phyloP scores from a whole-genome alignment of 192 early-diverging fungal genomes.

The Linnemannia schmuckeri region DNA sequence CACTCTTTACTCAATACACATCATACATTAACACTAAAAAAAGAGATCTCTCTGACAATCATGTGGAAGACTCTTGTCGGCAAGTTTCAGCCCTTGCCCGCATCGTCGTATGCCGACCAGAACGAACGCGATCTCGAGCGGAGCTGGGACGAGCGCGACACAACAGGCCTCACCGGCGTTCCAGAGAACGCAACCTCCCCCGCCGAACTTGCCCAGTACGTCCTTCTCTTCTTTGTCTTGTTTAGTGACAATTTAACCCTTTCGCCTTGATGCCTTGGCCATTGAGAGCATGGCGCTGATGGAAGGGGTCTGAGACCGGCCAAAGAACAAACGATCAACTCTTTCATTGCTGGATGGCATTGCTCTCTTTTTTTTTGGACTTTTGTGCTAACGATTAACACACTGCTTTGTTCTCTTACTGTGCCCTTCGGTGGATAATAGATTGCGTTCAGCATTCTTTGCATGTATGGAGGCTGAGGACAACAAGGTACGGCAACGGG shows the following conservation, averaged over 20 bases:
- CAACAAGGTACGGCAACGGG: constrained; percentile 25
- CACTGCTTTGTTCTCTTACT: not conserved
- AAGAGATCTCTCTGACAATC: not conserved
- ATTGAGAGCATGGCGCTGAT: constrained; percentile 5
- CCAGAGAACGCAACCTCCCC: constrained; percentile 49
- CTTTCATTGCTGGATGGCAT: not conserved
- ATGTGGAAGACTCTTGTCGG: constrained; percentile 57
- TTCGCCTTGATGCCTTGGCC: not conserved
- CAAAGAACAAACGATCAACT: not conserved
- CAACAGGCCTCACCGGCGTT: constrained; percentile 34
- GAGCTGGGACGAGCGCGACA: constrained; percentile 53
- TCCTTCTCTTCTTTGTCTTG: not conserved
- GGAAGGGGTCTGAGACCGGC: constrained; percentile 5
- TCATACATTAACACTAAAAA: constrained; percentile 1
- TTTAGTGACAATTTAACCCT: not conserved
- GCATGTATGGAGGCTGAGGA: constrained; percentile 51
- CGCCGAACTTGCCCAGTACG: constrained; percentile 44
- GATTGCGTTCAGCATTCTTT: constrained; percentile 49
- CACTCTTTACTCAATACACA: not conserved
- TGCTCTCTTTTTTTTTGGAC: constrained; percentile 14
- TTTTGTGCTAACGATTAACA: constrained; percentile 4
- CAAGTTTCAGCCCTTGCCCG: constrained; percentile 56
- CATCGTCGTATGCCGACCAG: constrained; percentile 42
- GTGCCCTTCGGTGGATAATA: not conserved
- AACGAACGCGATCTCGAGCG: constrained; percentile 48